phyloP scores from a whole-genome alignment of 441 rosid species.

The Gossypium aridum region DNA sequence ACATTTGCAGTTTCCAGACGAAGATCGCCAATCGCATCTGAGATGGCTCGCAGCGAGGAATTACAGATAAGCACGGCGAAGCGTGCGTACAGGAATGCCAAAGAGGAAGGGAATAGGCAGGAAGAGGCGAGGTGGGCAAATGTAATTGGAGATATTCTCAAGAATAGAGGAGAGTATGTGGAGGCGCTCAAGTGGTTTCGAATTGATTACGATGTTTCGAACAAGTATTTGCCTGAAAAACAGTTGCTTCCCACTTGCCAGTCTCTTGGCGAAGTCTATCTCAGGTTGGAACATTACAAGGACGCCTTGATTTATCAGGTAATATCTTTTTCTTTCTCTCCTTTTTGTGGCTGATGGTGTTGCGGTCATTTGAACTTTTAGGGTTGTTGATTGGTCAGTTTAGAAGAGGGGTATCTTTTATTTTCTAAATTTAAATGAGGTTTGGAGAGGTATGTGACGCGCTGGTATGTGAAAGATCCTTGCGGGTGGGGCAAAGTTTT shows the following conservation, averaged over 20 bases:
- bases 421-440: background rate
- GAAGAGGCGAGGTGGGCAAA: slow-evolving; percentile 99
- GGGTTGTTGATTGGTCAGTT: background rate
- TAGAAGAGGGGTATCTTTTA: background rate
- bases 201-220: slow-evolving; percentile 65
- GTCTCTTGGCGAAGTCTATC: slow-evolving; percentile 81
- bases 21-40: background rate
- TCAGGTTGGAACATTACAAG: slow-evolving; percentile 52
- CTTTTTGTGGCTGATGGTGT: background rate
- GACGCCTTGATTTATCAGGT: slow-evolving; percentile 84
- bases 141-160: slow-evolving; percentile 65
- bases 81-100: slow-evolving; percentile 55
- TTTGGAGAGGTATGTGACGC: background rate
- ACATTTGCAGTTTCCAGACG: background rate
- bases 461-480: background rate
- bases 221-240: slow-evolving; percentile 57
- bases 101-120: slow-evolving; percentile 62
- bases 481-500: background rate
- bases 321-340: background rate
- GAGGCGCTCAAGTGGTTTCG: slow-evolving; percentile 87
- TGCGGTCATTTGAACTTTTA: background rate
- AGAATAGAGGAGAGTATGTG: slow-evolving; percentile 86
- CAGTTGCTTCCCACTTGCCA: slow-evolving; percentile 84
- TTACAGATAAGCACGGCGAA: slow-evolving; percentile 47
- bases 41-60: slow-evolving; percentile 52